Base-by-base conservation (phyloP, 2,329 filamentous ascomycete species). In the Fusarium redolens region DNA sequence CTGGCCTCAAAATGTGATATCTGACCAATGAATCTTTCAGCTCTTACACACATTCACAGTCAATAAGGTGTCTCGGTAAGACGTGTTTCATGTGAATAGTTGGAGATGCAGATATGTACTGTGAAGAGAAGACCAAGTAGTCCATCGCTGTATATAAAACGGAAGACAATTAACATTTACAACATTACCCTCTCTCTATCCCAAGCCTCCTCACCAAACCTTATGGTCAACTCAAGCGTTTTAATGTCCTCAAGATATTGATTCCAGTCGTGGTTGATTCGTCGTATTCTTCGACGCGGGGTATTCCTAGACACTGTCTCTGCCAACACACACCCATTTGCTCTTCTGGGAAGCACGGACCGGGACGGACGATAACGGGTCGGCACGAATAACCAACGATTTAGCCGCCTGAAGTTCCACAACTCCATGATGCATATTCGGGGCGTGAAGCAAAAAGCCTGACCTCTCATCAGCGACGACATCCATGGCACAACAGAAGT, bases 361-460 rank as follows among this genome's bases (percentile, higher is more conserved):
- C 10, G 25, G 4, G 0, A 10, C 12, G 4, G 28, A 17, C 20
- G 45, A n/a, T 6, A 13, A 50, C 14, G 20, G 30, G 0, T 12
- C 9, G 7, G 30, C 14, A 22, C 44, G 35, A 7, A 22, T 5
- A 44, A 20, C 43, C 30, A 63, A 37, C 25, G 25, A 48, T 37
- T 5, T 43, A 20, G 48, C 17, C 6, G 48, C 33, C 12, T 37
- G 8, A 25, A 5, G n/a, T 25, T 35, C 11, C 17, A 2, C 8
- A 12, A 13, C 22, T 52, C 4, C 22, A n/a, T 30, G 3, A 52
- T 18, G 28, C 30, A 13, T 8, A 7, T 17, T 35, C 2, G 20
- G 3, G 18, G 22, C 18, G 22, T 10, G 31, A 7, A 17, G 12
- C 30, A 22, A 30, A 6, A 12, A 52, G n/a, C 2, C 20, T 52